A percentile compares a stretch with the other conserved stretches of the same genome.
These are phyloP conservation scores for Sugiyamaella sp. DNA, from an alignment of 1,139 yeast genomes.

Conservation along the genomic window DNA sequence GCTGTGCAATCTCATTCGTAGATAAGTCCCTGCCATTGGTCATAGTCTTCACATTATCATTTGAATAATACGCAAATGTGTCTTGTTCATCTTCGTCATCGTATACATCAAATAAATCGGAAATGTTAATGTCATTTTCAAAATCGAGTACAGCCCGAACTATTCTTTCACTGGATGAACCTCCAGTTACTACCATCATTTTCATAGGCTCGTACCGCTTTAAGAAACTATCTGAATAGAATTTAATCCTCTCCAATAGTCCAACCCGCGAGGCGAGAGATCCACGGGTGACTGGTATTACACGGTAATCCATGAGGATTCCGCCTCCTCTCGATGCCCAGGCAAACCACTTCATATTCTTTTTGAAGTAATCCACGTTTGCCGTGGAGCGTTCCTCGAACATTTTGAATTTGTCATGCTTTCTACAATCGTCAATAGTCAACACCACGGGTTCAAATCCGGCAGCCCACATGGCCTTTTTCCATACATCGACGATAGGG, in stretches of 20 bases:
- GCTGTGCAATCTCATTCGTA: conserved; percentile 26
- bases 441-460: conserved; percentile 41
- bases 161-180: conserved; percentile 19
- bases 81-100: conserved; percentile 28
- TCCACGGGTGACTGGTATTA: conserved; percentile 31
- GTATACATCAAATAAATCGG: conserved; percentile 23
- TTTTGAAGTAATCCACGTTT: conserved; percentile 18
- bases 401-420: conserved; percentile 30
- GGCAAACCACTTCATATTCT: conserved; percentile 33
- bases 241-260: conserved; percentile 20
- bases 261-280: conserved; percentile 15
- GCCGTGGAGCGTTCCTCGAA: conserved; percentile 20
- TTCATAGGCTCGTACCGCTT: conserved; percentile 27
- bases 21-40: conserved; percentile 24
- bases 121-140: conserved; percentile 22
- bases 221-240: conserved; percentile 25
- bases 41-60: conserved; percentile 27
- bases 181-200: conserved; percentile 24
- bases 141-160: conserved; percentile 25
- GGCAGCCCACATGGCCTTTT: conserved; percentile 39
- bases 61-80: conserved; percentile 34
- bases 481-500: conserved; percentile 37
- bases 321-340: conserved; percentile 40
- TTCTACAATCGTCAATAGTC: conserved; percentile 28
- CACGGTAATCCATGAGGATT: conserved; percentile 35